Base-by-base conservation (phyloP, 768 basidiomycete genomes). In the Auricularia cornea region DNA sequence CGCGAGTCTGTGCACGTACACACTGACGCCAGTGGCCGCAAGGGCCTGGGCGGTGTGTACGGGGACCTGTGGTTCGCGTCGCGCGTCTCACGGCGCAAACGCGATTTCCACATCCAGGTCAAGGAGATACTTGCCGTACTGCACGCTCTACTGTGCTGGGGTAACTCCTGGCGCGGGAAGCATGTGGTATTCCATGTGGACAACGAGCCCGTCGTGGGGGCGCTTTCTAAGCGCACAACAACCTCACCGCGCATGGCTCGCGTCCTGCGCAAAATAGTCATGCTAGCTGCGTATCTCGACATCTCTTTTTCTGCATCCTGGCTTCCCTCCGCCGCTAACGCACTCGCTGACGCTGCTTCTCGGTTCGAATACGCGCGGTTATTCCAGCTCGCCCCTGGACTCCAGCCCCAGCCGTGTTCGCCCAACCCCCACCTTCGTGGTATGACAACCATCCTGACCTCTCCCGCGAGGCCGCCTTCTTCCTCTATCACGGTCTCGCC, bases 1-100 rank as follows among this genome's bases (percentile, higher is more conserved):
- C 57, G 44, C 1, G 62, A 56, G 8, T 57, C 64, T 4, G 3
- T 72, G 2, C 38, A 66, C 12, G 61, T 77, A 18, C 68, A 67
- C 60, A 76, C 75, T 1, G 74, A 77, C 62, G 73, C 74, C 0
- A 76, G 33, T 14, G 33, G 33, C 33, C 33, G 1, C 14, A 35
- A 35, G 14, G 33, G 33, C 33, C 14, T 35, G 74, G 68, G 68
- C 3, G 72, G 76, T 4, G 32, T 69, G 59, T 68, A 65, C 51
- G 65, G 65, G 3, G 23, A 61, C 20, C 20, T n/a, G 1, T 75
- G 73, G 73, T 77, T 74, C 63, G 68, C 72, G 1, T 41, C 68
- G 0, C 63, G 68, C 0, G 40, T 65, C 3, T 71, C 76, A 14
- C 59, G 70, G 0, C 71, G 69, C 26, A 70, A 65, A 44, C 68